Conservation (phyloP, 495 filamentous ascomycete genomes). For the Penicillium cataractarum region DNA sequence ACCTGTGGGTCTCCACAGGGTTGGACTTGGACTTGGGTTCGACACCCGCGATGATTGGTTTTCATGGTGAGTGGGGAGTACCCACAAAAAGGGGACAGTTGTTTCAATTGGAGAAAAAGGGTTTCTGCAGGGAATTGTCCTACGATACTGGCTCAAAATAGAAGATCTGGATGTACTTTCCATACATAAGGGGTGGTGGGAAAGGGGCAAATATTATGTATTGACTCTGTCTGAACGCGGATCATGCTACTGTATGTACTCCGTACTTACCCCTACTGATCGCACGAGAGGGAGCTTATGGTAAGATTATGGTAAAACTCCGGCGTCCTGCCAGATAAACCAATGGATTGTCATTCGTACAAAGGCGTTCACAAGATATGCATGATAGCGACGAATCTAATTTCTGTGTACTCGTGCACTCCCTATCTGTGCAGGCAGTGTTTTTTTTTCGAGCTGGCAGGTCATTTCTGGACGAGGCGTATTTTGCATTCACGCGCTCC, state of each 20-base stretch:
- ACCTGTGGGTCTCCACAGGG: not conserved
- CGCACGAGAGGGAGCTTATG: no score
- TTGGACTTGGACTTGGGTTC: not conserved
- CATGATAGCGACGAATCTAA: not conserved
- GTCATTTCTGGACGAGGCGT: not conserved
- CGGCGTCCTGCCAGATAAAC: not conserved
- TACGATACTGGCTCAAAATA: not conserved
- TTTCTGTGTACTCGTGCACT: not conserved
- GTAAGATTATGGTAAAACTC: not conserved
- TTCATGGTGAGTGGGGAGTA: not conserved
- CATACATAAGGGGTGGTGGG: not conserved
- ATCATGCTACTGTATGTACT: not conserved
- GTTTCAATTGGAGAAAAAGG: not conserved
- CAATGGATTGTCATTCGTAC: not conserved
- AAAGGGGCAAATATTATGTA: not conserved
- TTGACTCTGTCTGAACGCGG: no score
- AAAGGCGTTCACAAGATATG: not conserved
- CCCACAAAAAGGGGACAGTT: not conserved
- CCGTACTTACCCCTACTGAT: no score
- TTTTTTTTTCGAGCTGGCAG: not conserved
- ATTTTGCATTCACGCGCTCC: not conserved
- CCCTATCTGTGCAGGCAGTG: not conserved
- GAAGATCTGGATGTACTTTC: not conserved
- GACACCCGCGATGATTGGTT: not conserved
- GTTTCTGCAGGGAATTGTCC: not conserved